A percentile compares a stretch with the other conserved stretches of the same genome.
Evolutionary conservation across 106 monocot species (phyloP).

Genomic region (Phalaenopsis equestris): DNA sequence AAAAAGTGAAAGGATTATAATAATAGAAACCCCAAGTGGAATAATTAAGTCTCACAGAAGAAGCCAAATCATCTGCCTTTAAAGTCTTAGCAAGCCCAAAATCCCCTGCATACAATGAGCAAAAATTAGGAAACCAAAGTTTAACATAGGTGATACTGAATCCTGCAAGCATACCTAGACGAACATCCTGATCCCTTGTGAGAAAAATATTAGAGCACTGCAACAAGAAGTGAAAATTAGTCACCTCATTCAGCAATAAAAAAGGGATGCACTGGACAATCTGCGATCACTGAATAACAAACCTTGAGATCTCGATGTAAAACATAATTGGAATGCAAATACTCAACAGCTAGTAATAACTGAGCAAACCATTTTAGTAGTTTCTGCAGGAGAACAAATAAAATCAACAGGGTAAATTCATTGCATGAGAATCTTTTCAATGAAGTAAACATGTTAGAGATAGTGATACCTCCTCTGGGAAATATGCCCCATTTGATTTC

Average conservation of each 20-base stretch:
- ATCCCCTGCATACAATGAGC: slow-evolving; percentile 54
- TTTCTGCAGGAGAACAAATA: slow-evolving; percentile 40
- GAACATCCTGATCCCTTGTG: slow-evolving; percentile 86
- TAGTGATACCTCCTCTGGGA: slow-evolving; percentile 75
- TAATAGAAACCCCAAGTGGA: neutral
- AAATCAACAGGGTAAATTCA: neutral
- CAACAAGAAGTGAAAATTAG: slow-evolving; percentile 9
- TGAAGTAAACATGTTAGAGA: neutral
- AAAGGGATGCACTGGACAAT: neutral
- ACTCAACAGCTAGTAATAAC: slow-evolving; percentile 83
- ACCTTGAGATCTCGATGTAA: slow-evolving; percentile 98
- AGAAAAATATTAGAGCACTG: slow-evolving; percentile 99
- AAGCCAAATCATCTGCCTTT: slow-evolving; percentile 94
- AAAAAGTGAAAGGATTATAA: neutral
- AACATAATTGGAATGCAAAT: slow-evolving; percentile 95
- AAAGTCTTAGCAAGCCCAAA: slow-evolving; percentile 99
- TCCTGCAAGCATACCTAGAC: slow-evolving; percentile 65
- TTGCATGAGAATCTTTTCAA: neutral
- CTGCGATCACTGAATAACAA: slow-evolving; percentile 8
- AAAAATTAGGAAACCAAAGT: slow-evolving; percentile 9
- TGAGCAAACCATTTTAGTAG: slow-evolving; percentile 93
- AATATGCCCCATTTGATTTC: slow-evolving; percentile 56
- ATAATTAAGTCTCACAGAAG: slow-evolving; percentile 57
- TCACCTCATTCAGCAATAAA: slow-evolving; percentile 1
- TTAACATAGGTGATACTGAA: neutral